Conservation (phyloP, 169 alveolate genomes). For the Amoebophrya sp. region DNA sequence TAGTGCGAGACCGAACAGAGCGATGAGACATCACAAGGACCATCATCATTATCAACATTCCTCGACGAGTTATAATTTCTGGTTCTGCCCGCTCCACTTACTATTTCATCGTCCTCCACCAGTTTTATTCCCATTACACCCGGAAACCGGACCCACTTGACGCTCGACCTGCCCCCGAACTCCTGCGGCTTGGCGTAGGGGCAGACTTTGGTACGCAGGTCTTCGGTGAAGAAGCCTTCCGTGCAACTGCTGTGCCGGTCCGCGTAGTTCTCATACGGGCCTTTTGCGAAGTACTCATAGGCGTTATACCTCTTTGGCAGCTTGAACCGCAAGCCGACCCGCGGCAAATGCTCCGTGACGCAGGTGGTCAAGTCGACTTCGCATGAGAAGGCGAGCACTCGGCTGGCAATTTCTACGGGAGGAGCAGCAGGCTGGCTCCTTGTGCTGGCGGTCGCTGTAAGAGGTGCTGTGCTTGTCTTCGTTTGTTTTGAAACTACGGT, state of each 20-base stretch:
- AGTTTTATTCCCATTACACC: too few relatives aligned
- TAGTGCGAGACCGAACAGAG: not conserved
- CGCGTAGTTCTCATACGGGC: not conserved
- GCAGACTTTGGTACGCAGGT: not conserved
- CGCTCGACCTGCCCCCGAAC: not conserved
- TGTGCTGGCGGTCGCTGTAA: too few relatives aligned
- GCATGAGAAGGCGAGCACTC: not conserved
- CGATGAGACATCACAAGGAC: too few relatives aligned
- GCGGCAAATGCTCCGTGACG: not conserved
- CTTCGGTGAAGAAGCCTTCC: too few relatives aligned
- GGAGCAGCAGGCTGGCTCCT: not conserved
- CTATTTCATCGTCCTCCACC: too few relatives aligned
- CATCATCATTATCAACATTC: too few relatives aligned
- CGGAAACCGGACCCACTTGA: not conserved
- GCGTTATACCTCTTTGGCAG: too few relatives aligned
- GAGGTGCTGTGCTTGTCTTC: too few relatives aligned
- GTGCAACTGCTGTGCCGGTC: too few relatives aligned
- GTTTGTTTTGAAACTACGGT: too few relatives aligned
- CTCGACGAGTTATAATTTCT: too few relatives aligned
- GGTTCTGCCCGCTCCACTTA: too few relatives aligned
- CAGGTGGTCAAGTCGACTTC: not conserved
- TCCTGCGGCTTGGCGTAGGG: slow-evolving; percentile 21
- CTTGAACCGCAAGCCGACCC: not conserved
- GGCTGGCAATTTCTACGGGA: not conserved
- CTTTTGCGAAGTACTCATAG: not conserved